Base-by-base conservation (phyloP, 23 red algal species). In the Gracilaria caudata region DNA sequence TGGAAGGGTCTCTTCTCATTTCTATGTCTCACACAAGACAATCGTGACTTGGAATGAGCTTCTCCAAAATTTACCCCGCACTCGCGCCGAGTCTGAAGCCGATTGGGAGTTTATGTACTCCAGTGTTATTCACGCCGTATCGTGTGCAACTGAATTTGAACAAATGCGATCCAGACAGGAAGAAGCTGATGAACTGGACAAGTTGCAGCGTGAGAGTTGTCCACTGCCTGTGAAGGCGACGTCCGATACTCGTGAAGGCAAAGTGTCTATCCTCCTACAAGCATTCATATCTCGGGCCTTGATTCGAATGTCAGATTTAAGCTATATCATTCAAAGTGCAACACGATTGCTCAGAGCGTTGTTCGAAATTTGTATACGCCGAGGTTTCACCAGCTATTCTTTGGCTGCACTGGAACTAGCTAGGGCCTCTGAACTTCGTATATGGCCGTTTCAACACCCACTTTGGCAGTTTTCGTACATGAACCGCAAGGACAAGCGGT, bases 361-460 rank as follows among this genome's bases (percentile, higher is more conserved):
- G 20, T 95, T 96, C 45, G 97, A 95, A 46, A 74, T 99, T 9
- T 85, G 78, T 23, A 51, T 99, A 17, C 75, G 93, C 0, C 82
- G 93, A 35, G 87, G 87, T 21, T 91, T 80, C 55, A 77, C 93
- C 13, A 74, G 60, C 37, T 76, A 94, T 33, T 82, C 97, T 79
- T 53, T 84, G 45, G 78, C 81, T 23, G 77, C 91, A 24, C 64
- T 94, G 23, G 92, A 98, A 53, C 76, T 98, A 46, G 91, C 92
- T 7, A 80, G 93, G 28, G 91, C 96, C 0, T 88, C 86, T 17
- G 85, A 92, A 49, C 66, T 77, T 46, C 85, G 90, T 46, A 73
- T 98, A 17, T 98, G 92, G 93, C 85, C 92, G 32, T 96, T 94
- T 91, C 89, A 95, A 46, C 97, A 94, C 84, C 93, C 90, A n/a